Conservation (phyloP, 2,329 filamentous ascomycete species). For the Coniochaeta prunicola region DNA sequence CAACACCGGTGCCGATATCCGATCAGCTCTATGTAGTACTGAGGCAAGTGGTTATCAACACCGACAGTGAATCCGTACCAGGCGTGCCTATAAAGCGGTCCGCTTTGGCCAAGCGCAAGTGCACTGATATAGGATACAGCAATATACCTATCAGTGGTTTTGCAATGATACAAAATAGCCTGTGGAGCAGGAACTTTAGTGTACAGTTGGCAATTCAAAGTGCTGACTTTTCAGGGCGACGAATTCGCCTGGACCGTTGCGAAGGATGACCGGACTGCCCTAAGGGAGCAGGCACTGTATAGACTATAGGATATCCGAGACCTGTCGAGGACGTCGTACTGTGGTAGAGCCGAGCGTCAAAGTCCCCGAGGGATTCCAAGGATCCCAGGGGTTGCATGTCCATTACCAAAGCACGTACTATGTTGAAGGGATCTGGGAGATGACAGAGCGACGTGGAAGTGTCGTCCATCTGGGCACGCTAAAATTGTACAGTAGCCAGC, state of each 20-base stretch:
- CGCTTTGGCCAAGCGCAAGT: neutral
- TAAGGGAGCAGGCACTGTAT: neutral
- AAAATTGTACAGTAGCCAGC: neutral
- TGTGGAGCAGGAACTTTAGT: neutral
- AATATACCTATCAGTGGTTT: neutral
- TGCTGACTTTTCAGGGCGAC: too few species aligned
- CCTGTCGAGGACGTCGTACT: neutral
- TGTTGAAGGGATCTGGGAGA: neutral
- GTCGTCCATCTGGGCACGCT: neutral
- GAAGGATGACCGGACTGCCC: too few species aligned
- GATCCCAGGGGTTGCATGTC: neutral
- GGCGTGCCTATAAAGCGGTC: neutral
- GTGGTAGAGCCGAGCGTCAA: neutral
- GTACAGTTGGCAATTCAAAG: too few species aligned
- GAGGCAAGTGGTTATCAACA: neutral
- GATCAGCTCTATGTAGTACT: too few species aligned
- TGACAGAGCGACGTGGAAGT: neutral
- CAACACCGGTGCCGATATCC: neutral
- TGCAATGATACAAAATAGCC: neutral
- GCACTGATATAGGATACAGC: too few species aligned
- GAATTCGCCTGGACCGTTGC: too few species aligned
- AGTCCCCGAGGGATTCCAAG: neutral
- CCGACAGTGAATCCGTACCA: neutral
- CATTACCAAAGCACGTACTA: neutral
- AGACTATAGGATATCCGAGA: too few species aligned